phyloP scores from a whole-genome alignment of 2,329 filamentous ascomycete genomes.

The Ascocoryne sarcoides region DNA sequence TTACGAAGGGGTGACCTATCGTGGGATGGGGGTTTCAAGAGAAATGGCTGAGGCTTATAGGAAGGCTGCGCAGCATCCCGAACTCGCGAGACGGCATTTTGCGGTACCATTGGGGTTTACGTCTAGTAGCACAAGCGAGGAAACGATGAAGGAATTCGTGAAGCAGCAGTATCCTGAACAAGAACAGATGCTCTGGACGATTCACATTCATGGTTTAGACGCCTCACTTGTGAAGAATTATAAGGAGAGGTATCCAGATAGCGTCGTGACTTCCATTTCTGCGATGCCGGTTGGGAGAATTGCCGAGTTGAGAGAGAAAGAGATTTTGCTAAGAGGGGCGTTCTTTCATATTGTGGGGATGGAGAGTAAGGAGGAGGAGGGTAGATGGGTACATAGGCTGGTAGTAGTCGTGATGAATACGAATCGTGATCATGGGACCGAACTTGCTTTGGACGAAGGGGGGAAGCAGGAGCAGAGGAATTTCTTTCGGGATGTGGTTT shows the following conservation, averaged over 20 bases:
- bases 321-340: conserved; percentile 1
- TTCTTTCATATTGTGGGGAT: conserved; percentile 2
- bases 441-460: conserved; percentile 1
- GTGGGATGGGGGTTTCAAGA: conserved; percentile 1
- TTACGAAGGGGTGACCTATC: conserved; percentile 1
- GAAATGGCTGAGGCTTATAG: conserved; percentile 1
- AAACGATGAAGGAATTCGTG: background rate
- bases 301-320: conserved; percentile 2
- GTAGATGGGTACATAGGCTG: background rate
- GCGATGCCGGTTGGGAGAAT: conserved; percentile 2
- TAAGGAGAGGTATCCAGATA: conserved; percentile 1
- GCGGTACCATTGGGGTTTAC: background rate
- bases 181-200: conserved; percentile 1
- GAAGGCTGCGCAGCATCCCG: conserved; percentile 1
- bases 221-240: background rate
- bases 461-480: conserved; percentile 1
- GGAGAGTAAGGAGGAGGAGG: background rate
- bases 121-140: background rate
- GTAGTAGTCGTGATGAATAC: background rate
- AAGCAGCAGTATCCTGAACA: background rate
- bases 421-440: conserved; percentile 3
- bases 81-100: conserved; percentile 1
- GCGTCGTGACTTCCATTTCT: conserved; percentile 1
- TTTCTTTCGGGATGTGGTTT: conserved; percentile 2
- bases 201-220: conserved; percentile 1